Base-by-base conservation (phyloP, 345 rosid species). In the Acer yangbiense region DNA sequence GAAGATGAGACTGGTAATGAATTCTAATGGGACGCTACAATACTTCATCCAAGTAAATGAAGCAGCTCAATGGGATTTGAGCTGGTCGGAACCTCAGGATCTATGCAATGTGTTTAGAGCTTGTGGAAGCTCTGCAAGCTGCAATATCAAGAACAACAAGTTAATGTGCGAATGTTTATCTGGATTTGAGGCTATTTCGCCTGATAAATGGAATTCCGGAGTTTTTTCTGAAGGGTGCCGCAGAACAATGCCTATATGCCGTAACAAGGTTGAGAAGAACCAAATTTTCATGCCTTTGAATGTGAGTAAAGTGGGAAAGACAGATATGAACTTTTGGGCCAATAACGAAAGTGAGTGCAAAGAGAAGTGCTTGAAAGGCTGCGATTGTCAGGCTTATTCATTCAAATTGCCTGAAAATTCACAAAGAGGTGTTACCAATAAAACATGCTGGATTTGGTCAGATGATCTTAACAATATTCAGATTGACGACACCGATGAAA, bases 391-490 rank as follows among this genome's bases (percentile, higher is more conserved):
- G 63, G 89, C 88, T 0, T 87, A 75, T 77, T 84, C 86, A 25
- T 25, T 25, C 25, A 25, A 25, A 25, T 0, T 25, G 1, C 25
- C 25, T 25, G 25, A 25, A 25, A 25, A 25, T 0, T 25, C 25
- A 25, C 25, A 25, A 25, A 25, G 25, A 25, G 25, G 25, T 25
- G 25, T 25, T 25, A 25, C 25, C 25, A 0, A 25, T 25, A 25
- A 25, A 25, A 25, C 76, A 3, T 93, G 96, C 83, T 89, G 83
- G 88, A 88, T 89, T 79, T 93, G 96, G 94, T 25, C 25, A 25
- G 29, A 27, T n/a, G 0, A 0, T 39, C 88, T 90, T n/a, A 78
- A 85, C 20, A 86, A 88, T 82, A 79, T 90, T 46, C 90, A 87
- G 73, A 88, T 88, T 39, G 80, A 76, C 20, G 82, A 81, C n/a